These are phyloP conservation scores for Theobroma cacao DNA, from an alignment of 345 rosid species.

Conservation along the genomic window DNA sequence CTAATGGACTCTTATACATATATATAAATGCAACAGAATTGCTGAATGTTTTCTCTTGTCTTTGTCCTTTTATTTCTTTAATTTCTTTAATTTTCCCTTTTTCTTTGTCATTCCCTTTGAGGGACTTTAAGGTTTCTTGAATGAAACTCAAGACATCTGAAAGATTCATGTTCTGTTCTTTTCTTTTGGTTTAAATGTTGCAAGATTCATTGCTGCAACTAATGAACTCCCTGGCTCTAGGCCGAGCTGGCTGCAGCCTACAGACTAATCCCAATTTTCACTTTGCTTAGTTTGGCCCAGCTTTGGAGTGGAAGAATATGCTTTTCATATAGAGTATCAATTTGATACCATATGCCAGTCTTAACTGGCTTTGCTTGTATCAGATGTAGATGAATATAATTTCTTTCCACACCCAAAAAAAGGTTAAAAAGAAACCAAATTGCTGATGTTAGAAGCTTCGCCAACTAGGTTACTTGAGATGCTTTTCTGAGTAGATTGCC, in stretches of 20 bases:
- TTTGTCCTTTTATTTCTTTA: not conserved
- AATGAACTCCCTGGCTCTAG: not conserved
- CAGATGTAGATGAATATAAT: not conserved
- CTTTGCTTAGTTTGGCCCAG: not conserved
- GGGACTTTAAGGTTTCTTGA: slow-evolving; percentile 40
- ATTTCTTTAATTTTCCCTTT: slow-evolving; percentile 7
- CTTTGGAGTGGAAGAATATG: not conserved
- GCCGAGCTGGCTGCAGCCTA: too few relatives aligned
- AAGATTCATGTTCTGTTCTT: slow-evolving; percentile 33
- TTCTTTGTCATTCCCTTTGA: not conserved
- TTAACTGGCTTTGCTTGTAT: not conserved
- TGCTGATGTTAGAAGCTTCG: slow-evolving; percentile 7
- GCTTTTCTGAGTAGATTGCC: slow-evolving; percentile 7
- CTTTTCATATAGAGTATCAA: not conserved
- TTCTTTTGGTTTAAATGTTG: slow-evolving; percentile 22
- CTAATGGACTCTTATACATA: not conserved
- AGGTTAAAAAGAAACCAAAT: not conserved
- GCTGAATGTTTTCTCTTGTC: not conserved
- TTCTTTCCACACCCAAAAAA: not conserved
- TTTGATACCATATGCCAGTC: not conserved
- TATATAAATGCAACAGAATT: slow-evolving; percentile 11
- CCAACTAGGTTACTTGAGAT: not conserved
- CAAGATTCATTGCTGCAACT: slow-evolving; percentile 17
- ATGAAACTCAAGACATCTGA: slow-evolving; percentile 47
- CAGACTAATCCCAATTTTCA: not conserved